These are phyloP conservation scores for Cenococcum geophilum DNA, from an alignment of 495 filamentous ascomycete genomes.

Conservation along the genomic window DNA sequence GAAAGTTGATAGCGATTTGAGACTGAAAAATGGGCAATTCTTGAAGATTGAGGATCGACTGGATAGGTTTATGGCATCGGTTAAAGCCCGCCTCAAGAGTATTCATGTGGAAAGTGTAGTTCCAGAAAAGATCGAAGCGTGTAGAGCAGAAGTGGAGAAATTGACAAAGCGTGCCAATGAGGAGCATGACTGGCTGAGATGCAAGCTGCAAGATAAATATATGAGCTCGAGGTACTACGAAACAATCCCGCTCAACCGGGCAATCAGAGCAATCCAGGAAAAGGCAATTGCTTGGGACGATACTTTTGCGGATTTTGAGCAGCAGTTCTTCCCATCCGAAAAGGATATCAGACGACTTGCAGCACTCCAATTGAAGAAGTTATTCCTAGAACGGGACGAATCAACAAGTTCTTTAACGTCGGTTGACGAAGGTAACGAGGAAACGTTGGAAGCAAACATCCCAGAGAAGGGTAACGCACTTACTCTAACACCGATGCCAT, in stretches of 20 bases:
- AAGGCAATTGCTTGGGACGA: conserved; percentile 92
- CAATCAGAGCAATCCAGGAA: conserved; percentile 81
- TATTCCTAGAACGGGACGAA: conserved; percentile 83
- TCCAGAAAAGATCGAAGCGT: conserved; percentile 76
- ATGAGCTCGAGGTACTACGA: conserved; percentile 93
- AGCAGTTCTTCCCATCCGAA: conserved; percentile 90
- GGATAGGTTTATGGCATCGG: conserved; percentile 77
- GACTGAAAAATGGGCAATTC: conserved; percentile 87
- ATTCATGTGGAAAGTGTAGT: conserved; percentile 87
- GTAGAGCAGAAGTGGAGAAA: conserved; percentile 70
- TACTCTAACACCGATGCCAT: conserved; percentile 23
- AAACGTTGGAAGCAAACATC: conserved; percentile 36
- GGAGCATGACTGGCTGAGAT: conserved; percentile 64
- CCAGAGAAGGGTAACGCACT: conserved; percentile 43
- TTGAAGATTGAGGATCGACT: conserved; percentile 70
- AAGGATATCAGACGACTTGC: conserved; percentile 93
- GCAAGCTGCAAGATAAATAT: conserved; percentile 81
- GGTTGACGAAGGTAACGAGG: conserved; percentile 47
- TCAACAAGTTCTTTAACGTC: conserved; percentile 62
- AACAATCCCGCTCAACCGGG: conserved; percentile 83
- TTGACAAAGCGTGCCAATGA: conserved; percentile 70
- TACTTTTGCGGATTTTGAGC: conserved; percentile 82
- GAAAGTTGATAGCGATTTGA: conserved; percentile 92
- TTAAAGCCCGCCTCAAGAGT: conserved; percentile 71
- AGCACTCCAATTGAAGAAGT: conserved; percentile 84